Base-by-base conservation (phyloP, 1,139 yeast species). In the Yamadazyma oceani region DNA sequence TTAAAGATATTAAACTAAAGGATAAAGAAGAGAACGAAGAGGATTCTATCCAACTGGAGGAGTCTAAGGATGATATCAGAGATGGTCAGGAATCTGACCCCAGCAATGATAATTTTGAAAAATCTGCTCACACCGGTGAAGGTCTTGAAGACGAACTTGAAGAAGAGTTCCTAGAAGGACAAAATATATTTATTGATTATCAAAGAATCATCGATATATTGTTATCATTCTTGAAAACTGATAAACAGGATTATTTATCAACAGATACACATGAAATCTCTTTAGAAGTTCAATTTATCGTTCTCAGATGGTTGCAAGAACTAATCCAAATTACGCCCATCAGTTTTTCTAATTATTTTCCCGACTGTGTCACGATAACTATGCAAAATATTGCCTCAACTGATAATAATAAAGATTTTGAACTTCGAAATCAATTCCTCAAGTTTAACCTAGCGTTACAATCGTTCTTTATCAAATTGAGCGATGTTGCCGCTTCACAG, bases 151-250 rank as follows among this genome's bases (percentile, higher is more conserved):
- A 38, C 9, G 48, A 42, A 4, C 57, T 53, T 3, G 64, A 62
- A 11, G 66, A 58, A 34, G 86, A 80, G 5, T 62, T 80, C 8
- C 69, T 83, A 13, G 87, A 87, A 3, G 97, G 97, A 0, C 96
- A 89, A 55, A 95, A 92, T 54, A 82, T 89, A 15, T 79, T 78
- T 44, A 74, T 92, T 35, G 94, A 90, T 59, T 88, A 82, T 52
- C 80, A 89, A 4, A 85, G 80, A 50, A 82, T 92, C 34, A 82
- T 89, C 35, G 87, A 82, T 40, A 89, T 90, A 32, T 62, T 92
- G 31, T 77, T 92, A 23, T 79, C 89, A 2, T 88, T 88, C 48
- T 67, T 94, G 36, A 85, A 86, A 44, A 68, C 81, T 13, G 55
- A 46, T 9, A 59, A 57, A 32, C 43, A 39, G 22, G 56, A 53